Conservation (phyloP, 305 asterid species). For the Ilex paraguariensis region DNA sequence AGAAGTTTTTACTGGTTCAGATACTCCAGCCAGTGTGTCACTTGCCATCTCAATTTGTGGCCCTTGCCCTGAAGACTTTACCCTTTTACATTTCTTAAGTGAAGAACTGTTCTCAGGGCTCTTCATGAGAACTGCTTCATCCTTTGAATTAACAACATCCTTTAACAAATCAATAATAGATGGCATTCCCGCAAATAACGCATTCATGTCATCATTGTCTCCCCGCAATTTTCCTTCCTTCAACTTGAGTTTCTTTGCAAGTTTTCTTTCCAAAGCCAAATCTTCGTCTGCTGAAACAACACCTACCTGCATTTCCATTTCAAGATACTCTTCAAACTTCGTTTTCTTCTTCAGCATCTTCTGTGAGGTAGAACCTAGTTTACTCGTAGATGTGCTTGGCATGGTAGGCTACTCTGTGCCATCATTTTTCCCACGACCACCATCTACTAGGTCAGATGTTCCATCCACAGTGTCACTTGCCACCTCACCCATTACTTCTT, state of each 20-base stretch:
- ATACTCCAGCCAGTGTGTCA: conserved; percentile 19
- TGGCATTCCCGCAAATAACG: conserved; percentile 57
- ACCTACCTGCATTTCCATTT: conserved; percentile 45
- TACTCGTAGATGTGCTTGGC: too few species aligned
- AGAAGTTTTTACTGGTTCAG: conserved; percentile 20
- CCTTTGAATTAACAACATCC: conserved; percentile 9
- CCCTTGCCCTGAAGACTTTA: conserved; percentile 19
- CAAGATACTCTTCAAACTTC: conserved; percentile 49
- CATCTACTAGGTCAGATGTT: too few species aligned
- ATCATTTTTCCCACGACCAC: too few species aligned
- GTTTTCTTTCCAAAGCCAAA: conserved; percentile 57
- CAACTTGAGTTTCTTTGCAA: conserved; percentile 75
- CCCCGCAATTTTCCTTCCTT: conserved; percentile 56
- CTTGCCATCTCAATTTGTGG: conserved; percentile 16
- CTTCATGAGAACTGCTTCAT: neutral
- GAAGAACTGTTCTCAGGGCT: conserved; percentile 14
- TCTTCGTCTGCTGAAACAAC: conserved; percentile 42
- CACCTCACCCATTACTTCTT: too few species aligned
- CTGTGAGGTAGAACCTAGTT: neutral
- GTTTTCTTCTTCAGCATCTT: conserved; percentile 26
- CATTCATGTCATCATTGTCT: conserved; percentile 52
- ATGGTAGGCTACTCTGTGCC: too few species aligned
- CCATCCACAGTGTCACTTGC: too few species aligned
- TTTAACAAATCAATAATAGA: conserved; percentile 34
- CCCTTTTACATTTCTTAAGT: conserved; percentile 7